A percentile compares a stretch with the other conserved stretches of the same genome.
Conservation (phyloP, 2,329 filamentous ascomycete species). For the Phaeophleospora eucalypticola region DNA sequence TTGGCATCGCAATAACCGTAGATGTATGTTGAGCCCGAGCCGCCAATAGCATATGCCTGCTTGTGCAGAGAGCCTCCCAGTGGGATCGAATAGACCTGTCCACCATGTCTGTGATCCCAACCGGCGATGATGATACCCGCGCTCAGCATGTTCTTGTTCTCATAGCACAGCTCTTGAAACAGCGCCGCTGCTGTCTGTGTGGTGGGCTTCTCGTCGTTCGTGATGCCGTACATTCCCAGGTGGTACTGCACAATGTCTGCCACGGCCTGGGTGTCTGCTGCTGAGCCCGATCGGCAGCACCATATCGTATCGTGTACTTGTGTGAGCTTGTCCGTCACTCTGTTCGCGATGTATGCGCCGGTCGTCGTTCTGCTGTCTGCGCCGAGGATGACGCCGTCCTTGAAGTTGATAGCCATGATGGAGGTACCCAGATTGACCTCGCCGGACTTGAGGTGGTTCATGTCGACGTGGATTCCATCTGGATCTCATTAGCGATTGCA, state of each 20-base stretch:
- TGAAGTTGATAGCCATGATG: conserved; percentile 99
- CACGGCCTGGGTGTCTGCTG: conserved; percentile 95
- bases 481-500: conserved; percentile 17
- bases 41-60: conserved; percentile 90
- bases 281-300: conserved; percentile 97
- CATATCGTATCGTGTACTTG: conserved; percentile 98
- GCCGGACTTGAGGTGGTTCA: conserved; percentile 97
- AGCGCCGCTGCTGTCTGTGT: conserved; percentile 93
- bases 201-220: conserved; percentile 83
- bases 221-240: conserved; percentile 84
- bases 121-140: conserved; percentile 98
- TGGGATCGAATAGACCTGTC: conserved; percentile 96
- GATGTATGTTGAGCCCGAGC: conserved; percentile 97
- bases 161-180: conserved; percentile 97
- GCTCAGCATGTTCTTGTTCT: conserved; percentile 91
- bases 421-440: conserved; percentile 99
- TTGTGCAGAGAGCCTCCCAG: conserved; percentile 96
- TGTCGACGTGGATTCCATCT: conserved; percentile 99
- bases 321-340: conserved; percentile 98
- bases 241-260: conserved; percentile 98
- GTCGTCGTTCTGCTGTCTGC: conserved; percentile 97
- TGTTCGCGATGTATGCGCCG: conserved; percentile 96
- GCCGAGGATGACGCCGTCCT: conserved; percentile 94
- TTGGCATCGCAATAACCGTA: conserved; percentile 97
- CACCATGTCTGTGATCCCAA: conserved; percentile 90